Percentiles rank a stretch among this genome's conserved stretches.
These are phyloP conservation scores for Adansonia grandidieri DNA, from an alignment of 441 rosid genomes.

Conservation along the genomic window DNA sequence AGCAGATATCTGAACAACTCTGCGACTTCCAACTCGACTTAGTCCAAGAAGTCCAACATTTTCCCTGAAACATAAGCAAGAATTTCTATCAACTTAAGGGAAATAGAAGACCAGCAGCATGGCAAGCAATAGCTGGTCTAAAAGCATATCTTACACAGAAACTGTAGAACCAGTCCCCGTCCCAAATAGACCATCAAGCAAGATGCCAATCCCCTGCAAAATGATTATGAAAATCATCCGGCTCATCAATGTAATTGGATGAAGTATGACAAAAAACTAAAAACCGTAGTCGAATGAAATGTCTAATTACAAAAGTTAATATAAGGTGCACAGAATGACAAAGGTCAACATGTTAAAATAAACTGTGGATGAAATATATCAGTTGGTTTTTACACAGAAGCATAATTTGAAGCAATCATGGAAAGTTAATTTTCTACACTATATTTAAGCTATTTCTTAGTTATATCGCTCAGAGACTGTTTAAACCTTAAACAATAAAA, in stretches of 20 bases:
- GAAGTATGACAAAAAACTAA: neutral
- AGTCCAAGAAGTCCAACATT: slow-evolving; percentile 72
- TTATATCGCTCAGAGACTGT: neutral
- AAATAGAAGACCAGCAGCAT: neutral
- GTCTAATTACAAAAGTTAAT: neutral
- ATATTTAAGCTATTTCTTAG: neutral
- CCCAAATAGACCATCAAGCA: slow-evolving; percentile 76
- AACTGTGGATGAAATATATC: neutral
- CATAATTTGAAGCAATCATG: slow-evolving; percentile 15
- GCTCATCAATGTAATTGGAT: neutral
- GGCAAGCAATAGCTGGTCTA: slow-evolving; percentile 20
- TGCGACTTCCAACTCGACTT: slow-evolving; percentile 64
- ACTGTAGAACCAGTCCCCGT: slow-evolving; percentile 80
- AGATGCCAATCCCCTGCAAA: slow-evolving; percentile 68
- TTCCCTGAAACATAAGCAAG: slow-evolving; percentile 48
- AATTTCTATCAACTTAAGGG: neutral
- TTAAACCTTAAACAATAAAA: neutral
- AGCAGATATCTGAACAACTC: slow-evolving; percentile 74
- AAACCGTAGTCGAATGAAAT: neutral
- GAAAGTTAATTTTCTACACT: slow-evolving; percentile 2
- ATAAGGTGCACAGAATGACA: neutral
- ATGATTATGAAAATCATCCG: neutral
- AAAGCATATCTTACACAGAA: slow-evolving; percentile 56
- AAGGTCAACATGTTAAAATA: neutral
- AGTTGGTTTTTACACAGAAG: neutral